These are phyloP conservation scores for Delitschia confertaspora DNA, from an alignment of 495 filamentous ascomycete species.

Conservation along the genomic window DNA sequence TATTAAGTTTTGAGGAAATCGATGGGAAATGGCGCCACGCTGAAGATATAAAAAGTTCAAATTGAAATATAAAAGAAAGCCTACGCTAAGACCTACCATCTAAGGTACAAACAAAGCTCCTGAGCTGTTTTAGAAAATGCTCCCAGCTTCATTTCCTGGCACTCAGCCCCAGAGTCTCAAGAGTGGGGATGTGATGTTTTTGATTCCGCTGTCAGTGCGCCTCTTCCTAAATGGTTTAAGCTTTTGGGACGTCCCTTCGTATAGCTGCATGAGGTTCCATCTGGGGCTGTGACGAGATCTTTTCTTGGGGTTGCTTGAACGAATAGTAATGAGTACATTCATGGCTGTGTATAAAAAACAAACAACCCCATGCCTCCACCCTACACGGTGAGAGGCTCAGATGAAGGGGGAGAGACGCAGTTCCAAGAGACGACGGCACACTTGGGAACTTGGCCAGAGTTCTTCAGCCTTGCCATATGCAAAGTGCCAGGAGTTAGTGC, in stretches of 20 bases:
- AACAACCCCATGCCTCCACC: no score
- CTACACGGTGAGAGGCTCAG: no score
- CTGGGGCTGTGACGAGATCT: no score
- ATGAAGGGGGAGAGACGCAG: no score
- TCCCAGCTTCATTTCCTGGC: slow-evolving; percentile 5
- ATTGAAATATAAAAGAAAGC: neutral
- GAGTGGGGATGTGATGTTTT: slow-evolving; percentile 4
- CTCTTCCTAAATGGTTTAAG: neutral
- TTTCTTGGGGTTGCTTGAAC: no score
- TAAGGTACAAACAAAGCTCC: neutral
- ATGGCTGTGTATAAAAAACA: no score
- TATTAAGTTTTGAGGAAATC: slow-evolving; percentile 3
- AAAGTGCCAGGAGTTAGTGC: no score
- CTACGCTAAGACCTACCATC: neutral
- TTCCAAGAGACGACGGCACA: no score
- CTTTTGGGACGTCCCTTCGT: neutral
- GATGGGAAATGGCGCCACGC: slow-evolving; percentile 2
- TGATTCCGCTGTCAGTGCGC: neutral
- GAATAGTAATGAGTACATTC: no score
- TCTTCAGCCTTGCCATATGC: no score
- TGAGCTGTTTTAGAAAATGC: slow-evolving; percentile 1
- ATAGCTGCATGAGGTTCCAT: no score
- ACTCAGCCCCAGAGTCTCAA: slow-evolving; percentile 12
- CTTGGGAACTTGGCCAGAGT: no score
- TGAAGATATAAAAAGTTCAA: slow-evolving; percentile 7